Evolutionary conservation across 164 flowering plant genomes (phyloP).

Genomic region (Taxillus chinensis): DNA sequence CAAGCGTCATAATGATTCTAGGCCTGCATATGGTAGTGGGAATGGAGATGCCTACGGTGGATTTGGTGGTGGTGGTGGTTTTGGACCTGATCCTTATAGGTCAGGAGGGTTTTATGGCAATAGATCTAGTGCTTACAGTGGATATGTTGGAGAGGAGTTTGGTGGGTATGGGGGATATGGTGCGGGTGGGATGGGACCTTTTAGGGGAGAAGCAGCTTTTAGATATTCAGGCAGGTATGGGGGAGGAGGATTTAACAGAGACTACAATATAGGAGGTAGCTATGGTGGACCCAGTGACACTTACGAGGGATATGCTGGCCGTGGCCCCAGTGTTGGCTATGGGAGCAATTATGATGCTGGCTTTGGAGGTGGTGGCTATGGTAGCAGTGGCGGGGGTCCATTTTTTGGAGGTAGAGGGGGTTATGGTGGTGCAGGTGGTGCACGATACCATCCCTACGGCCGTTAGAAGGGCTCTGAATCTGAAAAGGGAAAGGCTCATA

Average conservation of each 20-base stretch:
- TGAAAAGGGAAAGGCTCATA: not conserved
- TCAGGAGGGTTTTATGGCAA: conserved; percentile 49
- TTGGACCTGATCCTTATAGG: conserved; percentile 39
- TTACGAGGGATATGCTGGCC: conserved; percentile 18
- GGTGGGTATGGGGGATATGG: conserved; percentile 66
- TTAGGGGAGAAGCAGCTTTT: conserved; percentile 55
- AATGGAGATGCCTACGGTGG: conserved; percentile 59
- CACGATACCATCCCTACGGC: conserved; percentile 31
- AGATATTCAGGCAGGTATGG: conserved; percentile 61
- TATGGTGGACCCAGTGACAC: conserved; percentile 53
- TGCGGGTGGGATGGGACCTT: conserved; percentile 37
- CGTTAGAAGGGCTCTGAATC: conserved; percentile 21
- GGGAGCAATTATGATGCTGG: not conserved
- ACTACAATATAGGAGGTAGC: conserved; percentile 46
- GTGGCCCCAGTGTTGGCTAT: not conserved
- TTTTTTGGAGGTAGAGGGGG: conserved; percentile 36
- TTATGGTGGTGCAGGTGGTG: conserved; percentile 25
- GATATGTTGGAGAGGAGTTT: conserved; percentile 43
- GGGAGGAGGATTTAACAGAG: conserved; percentile 36
- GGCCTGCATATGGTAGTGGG: conserved; percentile 46
- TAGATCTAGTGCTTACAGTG: conserved; percentile 46
- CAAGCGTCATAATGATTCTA: conserved; percentile 44
- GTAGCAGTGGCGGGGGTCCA: conserved; percentile 31
- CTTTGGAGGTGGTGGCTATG: conserved; percentile 15
- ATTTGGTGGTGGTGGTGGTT: conserved; percentile 22